phyloP scores from a whole-genome alignment of 345 rosid genomes.

The Euphorbia tirucalli region DNA sequence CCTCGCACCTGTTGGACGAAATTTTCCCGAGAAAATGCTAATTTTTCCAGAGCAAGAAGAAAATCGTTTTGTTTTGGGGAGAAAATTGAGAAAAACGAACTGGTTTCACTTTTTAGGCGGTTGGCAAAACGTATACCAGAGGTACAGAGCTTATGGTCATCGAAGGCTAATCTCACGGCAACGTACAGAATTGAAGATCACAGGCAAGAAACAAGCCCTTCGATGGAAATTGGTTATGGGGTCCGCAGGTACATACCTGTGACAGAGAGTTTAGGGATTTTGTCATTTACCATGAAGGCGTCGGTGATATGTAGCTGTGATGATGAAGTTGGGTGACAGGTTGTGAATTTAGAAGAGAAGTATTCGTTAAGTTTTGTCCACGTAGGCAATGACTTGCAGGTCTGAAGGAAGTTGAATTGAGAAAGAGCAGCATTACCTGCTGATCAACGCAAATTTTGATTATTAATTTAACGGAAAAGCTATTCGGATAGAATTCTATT shows the following conservation, averaged over 20 bases:
- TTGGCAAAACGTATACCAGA: conserved; percentile 8
- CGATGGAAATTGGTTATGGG: background rate
- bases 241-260: background rate
- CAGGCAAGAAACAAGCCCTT: background rate
- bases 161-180: background rate
- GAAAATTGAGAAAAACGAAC: background rate
- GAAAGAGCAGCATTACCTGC: background rate
- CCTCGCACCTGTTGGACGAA: background rate
- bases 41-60: background rate
- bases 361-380: too few species aligned
- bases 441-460: too few species aligned
- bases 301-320: background rate
- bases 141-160: background rate
- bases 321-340: too few species aligned
- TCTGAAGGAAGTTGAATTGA: background rate
- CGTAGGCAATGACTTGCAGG: conserved; percentile 6
- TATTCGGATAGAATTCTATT: too few species aligned
- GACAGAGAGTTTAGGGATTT: background rate
- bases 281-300: background rate
- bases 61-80: background rate
- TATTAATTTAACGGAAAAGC: too few species aligned
- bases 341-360: too few species aligned
- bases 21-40: conserved; percentile 11
- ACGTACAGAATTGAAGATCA: background rate
- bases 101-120: conserved; percentile 16